Percentiles rank a stretch among this genome's conserved stretches.
phyloP scores from a whole-genome alignment of 1,139 yeast genomes.

The Suhomyces panamericanus region DNA sequence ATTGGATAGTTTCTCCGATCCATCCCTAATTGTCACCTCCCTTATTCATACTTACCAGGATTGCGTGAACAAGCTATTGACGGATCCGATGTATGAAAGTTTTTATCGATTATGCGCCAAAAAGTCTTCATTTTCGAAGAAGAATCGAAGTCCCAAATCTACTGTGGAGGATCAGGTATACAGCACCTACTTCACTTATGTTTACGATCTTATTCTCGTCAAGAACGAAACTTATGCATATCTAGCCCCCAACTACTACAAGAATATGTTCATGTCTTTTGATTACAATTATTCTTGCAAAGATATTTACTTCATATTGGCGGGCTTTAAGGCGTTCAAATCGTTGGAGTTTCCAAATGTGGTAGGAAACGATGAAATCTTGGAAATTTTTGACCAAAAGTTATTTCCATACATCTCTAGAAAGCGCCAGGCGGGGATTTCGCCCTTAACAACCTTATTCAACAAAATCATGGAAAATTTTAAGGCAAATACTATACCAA shows the following conservation, averaged over 20 bases:
- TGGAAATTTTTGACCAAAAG: conserved; percentile 4
- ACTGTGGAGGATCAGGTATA: no score
- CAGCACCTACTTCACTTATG: background rate
- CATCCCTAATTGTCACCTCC: conserved; percentile 6
- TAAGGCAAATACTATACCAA: background rate
- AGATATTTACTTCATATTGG: conserved; percentile 8
- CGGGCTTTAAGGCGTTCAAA: background rate
- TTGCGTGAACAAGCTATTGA: conserved; percentile 9
- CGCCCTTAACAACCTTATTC: background rate
- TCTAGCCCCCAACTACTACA: conserved; percentile 2
- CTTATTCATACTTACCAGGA: conserved; percentile 7
- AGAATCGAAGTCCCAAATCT: no score
- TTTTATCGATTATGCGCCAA: conserved; percentile 6
- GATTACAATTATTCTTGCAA: conserved; percentile 10
- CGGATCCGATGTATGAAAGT: conserved; percentile 7
- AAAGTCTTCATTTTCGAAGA: conserved; percentile 2
- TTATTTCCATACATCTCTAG: conserved; percentile 1
- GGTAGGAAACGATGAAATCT: background rate
- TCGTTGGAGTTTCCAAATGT: background rate
- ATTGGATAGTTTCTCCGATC: conserved; percentile 5
- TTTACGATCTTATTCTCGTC: conserved; percentile 4
- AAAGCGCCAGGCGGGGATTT: background rate
- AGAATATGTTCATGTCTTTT: conserved; percentile 5
- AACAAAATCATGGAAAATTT: background rate
- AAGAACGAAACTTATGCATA: conserved; percentile 5